phyloP scores from a whole-genome alignment of 164 flowering plant species.

The Stephania japonica region DNA sequence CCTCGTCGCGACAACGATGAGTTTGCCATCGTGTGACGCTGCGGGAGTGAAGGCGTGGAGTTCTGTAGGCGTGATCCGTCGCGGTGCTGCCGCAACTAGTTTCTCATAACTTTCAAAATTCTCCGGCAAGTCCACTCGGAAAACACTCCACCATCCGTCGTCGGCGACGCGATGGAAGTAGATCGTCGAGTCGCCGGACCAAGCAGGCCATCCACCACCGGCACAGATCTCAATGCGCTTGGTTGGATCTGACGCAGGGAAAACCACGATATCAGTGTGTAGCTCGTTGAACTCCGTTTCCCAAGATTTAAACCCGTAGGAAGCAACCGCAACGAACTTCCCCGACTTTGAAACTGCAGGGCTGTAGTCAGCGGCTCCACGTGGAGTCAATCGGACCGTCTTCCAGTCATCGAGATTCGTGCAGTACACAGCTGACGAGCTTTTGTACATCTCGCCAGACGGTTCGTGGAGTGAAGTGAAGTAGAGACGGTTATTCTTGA shows the following conservation, averaged over 20 bases:
- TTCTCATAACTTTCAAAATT: not conserved
- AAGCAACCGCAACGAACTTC: slow-evolving; percentile 66
- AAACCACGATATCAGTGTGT: slow-evolving; percentile 62
- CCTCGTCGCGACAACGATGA: slow-evolving; percentile 72
- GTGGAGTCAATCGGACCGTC: slow-evolving; percentile 50
- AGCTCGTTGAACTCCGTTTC: slow-evolving; percentile 68
- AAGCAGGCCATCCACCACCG: slow-evolving; percentile 88
- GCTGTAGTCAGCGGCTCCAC: slow-evolving; percentile 59
- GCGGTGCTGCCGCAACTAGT: not conserved
- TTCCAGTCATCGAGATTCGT: slow-evolving; percentile 8
- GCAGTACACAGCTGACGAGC: slow-evolving; percentile 72
- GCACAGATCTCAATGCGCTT: slow-evolving; percentile 31
- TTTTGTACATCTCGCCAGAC: slow-evolving; percentile 36
- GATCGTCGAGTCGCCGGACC: slow-evolving; percentile 63
- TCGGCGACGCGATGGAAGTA: slow-evolving; percentile 70
- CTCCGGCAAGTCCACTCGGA: slow-evolving; percentile 32
- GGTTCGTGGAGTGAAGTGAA: slow-evolving; percentile 70
- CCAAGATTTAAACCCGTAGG: slow-evolving; percentile 72
- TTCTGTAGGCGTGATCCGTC: slow-evolving; percentile 70
- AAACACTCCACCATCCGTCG: slow-evolving; percentile 97
- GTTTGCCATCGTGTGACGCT: slow-evolving; percentile 39
- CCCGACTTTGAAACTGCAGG: slow-evolving; percentile 65
- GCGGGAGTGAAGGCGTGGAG: slow-evolving; percentile 82
- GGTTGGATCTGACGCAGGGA: slow-evolving; percentile 38
- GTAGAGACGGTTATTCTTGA: slow-evolving; percentile 34